Evolutionary conservation across 176 grass and related monocot genomes (phyloP).

Genomic region (Lolium perenne): DNA sequence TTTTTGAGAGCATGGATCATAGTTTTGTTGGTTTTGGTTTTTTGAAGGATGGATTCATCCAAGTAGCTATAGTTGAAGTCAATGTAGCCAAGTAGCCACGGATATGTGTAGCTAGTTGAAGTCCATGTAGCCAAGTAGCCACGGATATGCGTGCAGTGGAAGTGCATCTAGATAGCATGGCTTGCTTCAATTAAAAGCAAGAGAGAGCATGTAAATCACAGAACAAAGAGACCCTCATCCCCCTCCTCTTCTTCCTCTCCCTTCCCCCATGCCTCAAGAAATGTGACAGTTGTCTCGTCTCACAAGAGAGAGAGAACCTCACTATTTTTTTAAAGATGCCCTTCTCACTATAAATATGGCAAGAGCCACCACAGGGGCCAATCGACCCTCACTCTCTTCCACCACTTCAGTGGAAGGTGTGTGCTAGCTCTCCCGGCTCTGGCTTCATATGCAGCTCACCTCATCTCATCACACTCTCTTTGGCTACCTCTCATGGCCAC

Average conservation of each 20-base stretch:
- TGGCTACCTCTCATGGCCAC: background rate
- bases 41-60: background rate
- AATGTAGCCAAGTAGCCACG: background rate
- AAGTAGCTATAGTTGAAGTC: background rate
- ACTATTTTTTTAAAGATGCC: background rate
- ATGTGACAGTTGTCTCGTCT: conserved; percentile 54
- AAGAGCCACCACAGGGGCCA: conserved; percentile 22
- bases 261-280: conserved; percentile 55
- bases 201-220: background rate
- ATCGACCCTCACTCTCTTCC: conserved; percentile 40
- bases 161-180: background rate
- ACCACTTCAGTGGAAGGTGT: background rate
- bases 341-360: conserved; percentile 55
- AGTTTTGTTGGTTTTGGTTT: background rate
- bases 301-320: background rate
- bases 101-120: background rate
- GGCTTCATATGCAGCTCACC: background rate
- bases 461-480: background rate
- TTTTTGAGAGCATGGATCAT: background rate
- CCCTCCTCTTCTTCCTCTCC: conserved; percentile 3
- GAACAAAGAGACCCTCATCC: conserved; percentile 4
- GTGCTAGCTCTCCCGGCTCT: background rate
- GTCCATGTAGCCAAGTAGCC: conserved; percentile 16
- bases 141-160: conserved; percentile 4
- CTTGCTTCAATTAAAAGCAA: conserved; percentile 55